Percentiles rank a stretch among this genome's conserved stretches.
Evolutionary conservation across 768 basidiomycete genomes (phyloP).

Genomic region (Termitomyces sp.): DNA sequence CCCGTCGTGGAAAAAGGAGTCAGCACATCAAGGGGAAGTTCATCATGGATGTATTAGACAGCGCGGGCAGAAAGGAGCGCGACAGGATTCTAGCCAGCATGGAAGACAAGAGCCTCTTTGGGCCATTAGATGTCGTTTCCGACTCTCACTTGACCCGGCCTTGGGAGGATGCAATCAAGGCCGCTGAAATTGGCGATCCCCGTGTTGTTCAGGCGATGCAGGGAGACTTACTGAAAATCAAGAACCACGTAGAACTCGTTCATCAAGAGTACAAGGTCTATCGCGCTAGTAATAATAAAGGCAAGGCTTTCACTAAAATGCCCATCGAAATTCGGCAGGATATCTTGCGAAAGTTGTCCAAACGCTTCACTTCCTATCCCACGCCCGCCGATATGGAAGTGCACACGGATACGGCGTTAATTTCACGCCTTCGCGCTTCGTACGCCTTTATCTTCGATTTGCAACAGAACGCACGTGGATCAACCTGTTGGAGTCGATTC

Average conservation of each 20-base stretch:
- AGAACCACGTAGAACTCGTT: conserved; percentile 38
- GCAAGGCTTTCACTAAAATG: conserved; percentile 33
- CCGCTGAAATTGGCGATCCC: conserved; percentile 19
- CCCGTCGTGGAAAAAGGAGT: conserved; percentile 16
- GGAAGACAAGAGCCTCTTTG: conserved; percentile 21
- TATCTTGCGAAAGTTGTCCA: conserved; percentile 40
- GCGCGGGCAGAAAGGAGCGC: conserved; percentile 15
- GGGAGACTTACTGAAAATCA: conserved; percentile 36
- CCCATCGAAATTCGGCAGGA: conserved; percentile 50
- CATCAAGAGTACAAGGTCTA: conserved; percentile 22
- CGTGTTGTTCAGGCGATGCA: conserved; percentile 20
- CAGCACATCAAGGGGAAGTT: conserved; percentile 19
- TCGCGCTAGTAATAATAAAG: conserved; percentile 13
- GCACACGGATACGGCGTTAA: conserved; percentile 28
- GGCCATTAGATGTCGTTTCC: conserved; percentile 1
- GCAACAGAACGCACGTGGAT: conserved; percentile 7
- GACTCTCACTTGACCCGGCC: conserved; percentile 33
- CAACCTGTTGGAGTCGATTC: conserved; percentile 35
- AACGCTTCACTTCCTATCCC: conserved; percentile 36
- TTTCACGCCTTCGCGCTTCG: conserved; percentile 44
- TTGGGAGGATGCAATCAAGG: conserved; percentile 32
- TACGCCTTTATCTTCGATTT: conserved; percentile 46
- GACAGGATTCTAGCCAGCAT: conserved; percentile 16
- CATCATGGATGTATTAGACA: conserved; percentile 29
- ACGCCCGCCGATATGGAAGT: conserved; percentile 21